phyloP scores from a whole-genome alignment of 495 filamentous ascomycete genomes.

The Cercophora newfieldiana region DNA sequence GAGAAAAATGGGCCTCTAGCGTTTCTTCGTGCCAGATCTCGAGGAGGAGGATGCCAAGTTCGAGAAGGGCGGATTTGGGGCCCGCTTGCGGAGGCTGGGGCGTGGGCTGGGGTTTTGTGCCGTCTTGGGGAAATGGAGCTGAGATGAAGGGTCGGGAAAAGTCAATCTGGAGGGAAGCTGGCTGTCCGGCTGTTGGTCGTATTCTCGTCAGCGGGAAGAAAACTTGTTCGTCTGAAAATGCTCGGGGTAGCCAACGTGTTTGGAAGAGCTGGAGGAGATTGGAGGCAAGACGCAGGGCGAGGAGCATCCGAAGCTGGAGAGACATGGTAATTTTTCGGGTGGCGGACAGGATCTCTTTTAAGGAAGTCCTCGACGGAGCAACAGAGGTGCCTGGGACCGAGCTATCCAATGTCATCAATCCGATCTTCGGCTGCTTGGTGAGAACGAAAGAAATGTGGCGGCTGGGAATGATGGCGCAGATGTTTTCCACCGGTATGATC shows the following conservation, averaged over 20 bases:
- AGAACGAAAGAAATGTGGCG: background rate
- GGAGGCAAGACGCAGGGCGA: conserved; percentile 21
- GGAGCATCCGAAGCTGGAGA: conserved; percentile 11
- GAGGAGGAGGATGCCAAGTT: conserved; percentile 24
- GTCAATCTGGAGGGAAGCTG: background rate
- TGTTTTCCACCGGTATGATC: background rate
- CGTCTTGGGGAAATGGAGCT: background rate
- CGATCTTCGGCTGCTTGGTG: background rate
- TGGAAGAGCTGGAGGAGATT: conserved; percentile 20
- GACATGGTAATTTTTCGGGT: background rate
- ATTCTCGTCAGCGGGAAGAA: too few relatives aligned
- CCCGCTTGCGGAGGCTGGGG: background rate
- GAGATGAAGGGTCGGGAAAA: background rate
- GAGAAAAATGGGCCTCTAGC: conserved; percentile 18
- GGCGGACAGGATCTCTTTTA: background rate
- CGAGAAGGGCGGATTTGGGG: conserved; percentile 20
- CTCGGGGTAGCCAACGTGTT: conserved; percentile 15
- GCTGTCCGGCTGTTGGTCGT: too few relatives aligned
- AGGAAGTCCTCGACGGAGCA: background rate
- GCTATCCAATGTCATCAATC: background rate
- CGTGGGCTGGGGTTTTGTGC: too few relatives aligned
- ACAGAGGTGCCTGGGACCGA: background rate
- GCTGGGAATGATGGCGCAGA: background rate
- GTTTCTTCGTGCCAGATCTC: conserved; percentile 27
- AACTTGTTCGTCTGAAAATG: conserved; percentile 1